Base-by-base conservation (phyloP, 257 asterid genomes). In the Coffea canephora region DNA sequence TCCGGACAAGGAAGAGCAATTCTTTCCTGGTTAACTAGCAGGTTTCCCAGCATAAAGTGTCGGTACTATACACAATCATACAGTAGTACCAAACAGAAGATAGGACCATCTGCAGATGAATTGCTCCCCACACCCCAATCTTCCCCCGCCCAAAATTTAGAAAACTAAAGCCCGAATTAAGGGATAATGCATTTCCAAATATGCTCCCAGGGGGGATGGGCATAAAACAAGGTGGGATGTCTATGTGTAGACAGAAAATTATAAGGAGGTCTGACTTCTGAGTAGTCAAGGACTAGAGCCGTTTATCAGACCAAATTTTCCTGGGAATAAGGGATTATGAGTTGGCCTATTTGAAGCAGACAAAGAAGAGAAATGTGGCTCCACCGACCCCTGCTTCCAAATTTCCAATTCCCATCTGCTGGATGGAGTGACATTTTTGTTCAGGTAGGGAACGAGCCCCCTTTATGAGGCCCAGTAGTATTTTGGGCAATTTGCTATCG, bases 401-500 rank as follows among this genome's bases (percentile, higher is more conserved):
- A 43, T 64, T 76, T 74, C 71, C 80, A 68, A 25, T 64, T 76
- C 64, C 73, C 41, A 48, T 69, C 79, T 82, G 78, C 69, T 50
- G 57, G 52, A 39, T 80, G 81, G 52, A 81, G 61, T 18, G 18
- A 55, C 64, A 55, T 2, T 69, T 69, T 83, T 77, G 72, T 50
- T 55, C 65, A 50, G 55, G 80, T 50, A 78, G 81, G 69, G 76
- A 71, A 65, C 25, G 75, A 73, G 69, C 46, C 70, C 74, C 41
- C 55, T 74, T 69, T 71, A 48, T 23, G 36, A 75, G 82, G 80
- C 73, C 84, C 82, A 76, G 77, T 75, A 84, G 85, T 77, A 76
- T 80, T 80, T 83, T 70, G 62, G 83, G 82, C 78, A 85, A 76
- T 57, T 72, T 76, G 75, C 36, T 50, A 76, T 49, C 79, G 82